A percentile compares a stretch with the other conserved stretches of the same genome.
Conservation (phyloP, 1,284 basidiomycete species). For the Leccinum holopus region DNA sequence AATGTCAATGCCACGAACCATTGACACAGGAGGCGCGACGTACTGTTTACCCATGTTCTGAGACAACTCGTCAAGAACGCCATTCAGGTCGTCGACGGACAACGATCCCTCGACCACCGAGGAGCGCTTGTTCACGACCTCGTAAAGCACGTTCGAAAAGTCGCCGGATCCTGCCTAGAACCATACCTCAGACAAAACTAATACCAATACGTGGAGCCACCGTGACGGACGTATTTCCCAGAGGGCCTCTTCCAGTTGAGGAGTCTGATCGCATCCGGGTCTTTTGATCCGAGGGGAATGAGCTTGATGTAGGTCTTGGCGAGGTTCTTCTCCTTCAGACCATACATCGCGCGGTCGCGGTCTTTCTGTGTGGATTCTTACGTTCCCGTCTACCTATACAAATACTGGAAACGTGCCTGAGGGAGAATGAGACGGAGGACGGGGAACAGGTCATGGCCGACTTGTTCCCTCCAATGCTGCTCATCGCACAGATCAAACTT, state of each 20-base stretch:
- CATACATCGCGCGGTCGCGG: slow-evolving; percentile 84
- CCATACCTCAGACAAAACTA: neutral
- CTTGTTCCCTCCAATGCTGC: slow-evolving; percentile 76
- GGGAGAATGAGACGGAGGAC: slow-evolving; percentile 74
- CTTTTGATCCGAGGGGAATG: slow-evolving; percentile 75
- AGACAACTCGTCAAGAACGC: slow-evolving; percentile 73
- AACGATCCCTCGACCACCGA: slow-evolving; percentile 77
- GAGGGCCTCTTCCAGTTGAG: slow-evolving; percentile 87
- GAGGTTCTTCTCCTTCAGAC: slow-evolving; percentile 87
- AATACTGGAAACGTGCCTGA: slow-evolving; percentile 47
- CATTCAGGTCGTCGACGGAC: slow-evolving; percentile 79
- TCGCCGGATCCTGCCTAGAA: slow-evolving; percentile 71
- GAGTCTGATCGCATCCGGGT: slow-evolving; percentile 74
- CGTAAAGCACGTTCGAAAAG: slow-evolving; percentile 81
- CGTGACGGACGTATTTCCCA: slow-evolving; percentile 54
- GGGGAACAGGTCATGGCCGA: slow-evolving; percentile 73
- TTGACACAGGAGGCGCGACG: slow-evolving; percentile 8
- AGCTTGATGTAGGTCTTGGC: slow-evolving; percentile 89
- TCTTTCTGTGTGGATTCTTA: slow-evolving; percentile 65
- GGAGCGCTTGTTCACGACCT: slow-evolving; percentile 82
- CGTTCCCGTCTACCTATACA: neutral
- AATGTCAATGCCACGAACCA: slow-evolving; percentile 1
- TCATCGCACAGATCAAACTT: slow-evolving; percentile 7
- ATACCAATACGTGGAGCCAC: neutral
- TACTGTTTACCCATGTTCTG: slow-evolving; percentile 68